These are phyloP conservation scores for Lachancea waltii DNA, from an alignment of 805 yeast species.

Conservation along the genomic window DNA sequence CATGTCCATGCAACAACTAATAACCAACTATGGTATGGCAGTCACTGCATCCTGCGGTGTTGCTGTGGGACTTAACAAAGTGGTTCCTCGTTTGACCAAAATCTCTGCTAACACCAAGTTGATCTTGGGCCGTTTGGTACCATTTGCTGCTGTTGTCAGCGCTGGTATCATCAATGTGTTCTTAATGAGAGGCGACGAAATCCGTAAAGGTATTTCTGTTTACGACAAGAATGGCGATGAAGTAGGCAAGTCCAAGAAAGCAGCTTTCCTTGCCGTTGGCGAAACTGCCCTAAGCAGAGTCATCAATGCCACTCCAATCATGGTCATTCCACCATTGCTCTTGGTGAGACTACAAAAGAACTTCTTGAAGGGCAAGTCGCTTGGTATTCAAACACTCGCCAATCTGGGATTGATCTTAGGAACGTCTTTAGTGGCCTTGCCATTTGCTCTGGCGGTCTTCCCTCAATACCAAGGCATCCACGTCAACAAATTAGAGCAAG, in stretches of 20 bases:
- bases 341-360: conserved; percentile 72
- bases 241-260: conserved; percentile 70
- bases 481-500: conserved; percentile 55
- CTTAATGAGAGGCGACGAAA: conserved; percentile 92
- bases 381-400: conserved; percentile 57
- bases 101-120: conserved; percentile 65
- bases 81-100: conserved; percentile 78
- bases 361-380: conserved; percentile 59
- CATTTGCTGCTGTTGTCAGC: conserved; percentile 96
- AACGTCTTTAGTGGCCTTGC: conserved; percentile 82
- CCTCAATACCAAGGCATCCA: conserved; percentile 75
- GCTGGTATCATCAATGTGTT: conserved; percentile 97
- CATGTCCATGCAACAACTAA: conserved; percentile 66
- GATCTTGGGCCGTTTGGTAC: conserved; percentile 80
- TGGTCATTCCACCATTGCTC: conserved; percentile 91
- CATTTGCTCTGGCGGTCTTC: conserved; percentile 92
- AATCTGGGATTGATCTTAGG: conserved; percentile 80
- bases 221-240: conserved; percentile 58
- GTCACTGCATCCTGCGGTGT: conserved; percentile 94
- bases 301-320: conserved; percentile 92
- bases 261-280: conserved; percentile 90
- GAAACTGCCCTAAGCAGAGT: conserved; percentile 95
- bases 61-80: conserved; percentile 83
- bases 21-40: conserved; percentile 76
- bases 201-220: conserved; percentile 74